A percentile compares a stretch with the other conserved stretches of the same genome.
These are phyloP conservation scores for Cutaneotrichosporon sp. DNA, from an alignment of 1,284 basidiomycete genomes.

Conservation along the genomic window DNA sequence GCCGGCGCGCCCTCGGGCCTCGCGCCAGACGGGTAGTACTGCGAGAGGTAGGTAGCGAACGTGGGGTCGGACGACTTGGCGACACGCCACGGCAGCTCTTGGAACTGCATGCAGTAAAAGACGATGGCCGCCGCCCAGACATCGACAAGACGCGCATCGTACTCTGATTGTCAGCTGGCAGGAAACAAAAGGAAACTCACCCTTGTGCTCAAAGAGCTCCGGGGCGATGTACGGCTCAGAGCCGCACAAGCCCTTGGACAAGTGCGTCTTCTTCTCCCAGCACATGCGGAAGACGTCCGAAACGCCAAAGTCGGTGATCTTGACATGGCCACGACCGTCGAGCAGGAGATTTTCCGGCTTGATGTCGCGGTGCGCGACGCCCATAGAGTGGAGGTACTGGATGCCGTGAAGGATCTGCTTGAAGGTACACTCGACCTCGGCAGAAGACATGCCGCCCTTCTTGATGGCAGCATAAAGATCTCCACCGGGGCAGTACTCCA, in stretches of 20 bases:
- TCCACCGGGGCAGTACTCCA: slow-evolving; percentile 98
- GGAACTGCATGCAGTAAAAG: slow-evolving; percentile 97
- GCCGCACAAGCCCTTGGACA: slow-evolving; percentile 94
- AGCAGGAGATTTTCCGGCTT: slow-evolving; percentile 98
- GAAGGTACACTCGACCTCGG: slow-evolving; percentile 96
- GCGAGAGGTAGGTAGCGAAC: slow-evolving; percentile 76
- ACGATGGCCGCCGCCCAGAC: slow-evolving; percentile 97
- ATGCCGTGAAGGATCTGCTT: slow-evolving; percentile 92
- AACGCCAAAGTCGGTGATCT: slow-evolving; percentile 99
- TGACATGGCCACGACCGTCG: slow-evolving; percentile 87
- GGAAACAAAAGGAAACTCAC: slow-evolving; percentile 58
- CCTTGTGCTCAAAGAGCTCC: slow-evolving; percentile 93
- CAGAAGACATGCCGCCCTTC: slow-evolving; percentile 90
- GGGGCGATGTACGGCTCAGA: slow-evolving; percentile 99
- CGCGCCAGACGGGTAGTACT: slow-evolving; percentile 55
- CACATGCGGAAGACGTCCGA: slow-evolving; percentile 97
- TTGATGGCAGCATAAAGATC: slow-evolving; percentile 98
- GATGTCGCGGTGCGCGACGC: slow-evolving; percentile 95
- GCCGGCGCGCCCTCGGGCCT: slow-evolving; percentile 24
- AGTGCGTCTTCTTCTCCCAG: slow-evolving; percentile 95
- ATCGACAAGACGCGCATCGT: slow-evolving; percentile 94
- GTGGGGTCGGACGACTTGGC: slow-evolving; percentile 81
- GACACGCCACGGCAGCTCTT: slow-evolving; percentile 94
- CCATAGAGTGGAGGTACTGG: slow-evolving; percentile 67
- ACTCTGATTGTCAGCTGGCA: slow-evolving; percentile 62